Evolutionary conservation across 1,284 basidiomycete genomes (phyloP).

Genomic region (Tetrapyrgos nigripes): DNA sequence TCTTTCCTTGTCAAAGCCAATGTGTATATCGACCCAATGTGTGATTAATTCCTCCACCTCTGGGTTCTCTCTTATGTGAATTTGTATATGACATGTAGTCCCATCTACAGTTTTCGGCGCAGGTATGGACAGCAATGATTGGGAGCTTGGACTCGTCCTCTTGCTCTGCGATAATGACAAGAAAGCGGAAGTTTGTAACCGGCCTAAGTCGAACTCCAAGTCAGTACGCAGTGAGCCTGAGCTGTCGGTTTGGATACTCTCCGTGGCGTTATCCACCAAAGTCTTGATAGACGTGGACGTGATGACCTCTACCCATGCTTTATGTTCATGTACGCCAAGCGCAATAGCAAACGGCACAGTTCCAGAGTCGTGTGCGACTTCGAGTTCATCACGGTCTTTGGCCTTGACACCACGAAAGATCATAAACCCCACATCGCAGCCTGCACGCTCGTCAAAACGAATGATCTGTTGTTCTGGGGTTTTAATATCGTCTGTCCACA

Average conservation of each 20-base stretch:
- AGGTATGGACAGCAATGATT: neutral
- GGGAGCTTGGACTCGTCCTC: neutral
- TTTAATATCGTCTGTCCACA: neutral
- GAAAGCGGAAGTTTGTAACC: too few relatives aligned
- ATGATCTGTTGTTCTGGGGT: neutral
- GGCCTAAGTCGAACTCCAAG: neutral
- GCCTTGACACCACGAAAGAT: too few relatives aligned
- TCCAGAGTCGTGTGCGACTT: too few relatives aligned
- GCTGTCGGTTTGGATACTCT: neutral
- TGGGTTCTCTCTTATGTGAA: neutral
- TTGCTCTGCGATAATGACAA: too few relatives aligned
- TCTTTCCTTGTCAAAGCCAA: too few relatives aligned
- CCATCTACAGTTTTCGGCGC: neutral
- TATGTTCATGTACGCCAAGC: neutral
- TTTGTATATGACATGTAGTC: neutral
- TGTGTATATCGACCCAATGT: neutral
- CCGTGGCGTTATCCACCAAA: neutral
- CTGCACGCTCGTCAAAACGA: neutral
- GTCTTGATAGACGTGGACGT: neutral
- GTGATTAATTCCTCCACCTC: neutral
- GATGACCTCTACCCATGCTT: neutral
- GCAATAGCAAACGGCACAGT: neutral
- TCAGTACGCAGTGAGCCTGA: neutral
- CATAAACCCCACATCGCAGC: neutral
- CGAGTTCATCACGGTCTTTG: too few relatives aligned